Conservation (phyloP, 1,139 yeast genomes). For the Protomyces gravidus region DNA sequence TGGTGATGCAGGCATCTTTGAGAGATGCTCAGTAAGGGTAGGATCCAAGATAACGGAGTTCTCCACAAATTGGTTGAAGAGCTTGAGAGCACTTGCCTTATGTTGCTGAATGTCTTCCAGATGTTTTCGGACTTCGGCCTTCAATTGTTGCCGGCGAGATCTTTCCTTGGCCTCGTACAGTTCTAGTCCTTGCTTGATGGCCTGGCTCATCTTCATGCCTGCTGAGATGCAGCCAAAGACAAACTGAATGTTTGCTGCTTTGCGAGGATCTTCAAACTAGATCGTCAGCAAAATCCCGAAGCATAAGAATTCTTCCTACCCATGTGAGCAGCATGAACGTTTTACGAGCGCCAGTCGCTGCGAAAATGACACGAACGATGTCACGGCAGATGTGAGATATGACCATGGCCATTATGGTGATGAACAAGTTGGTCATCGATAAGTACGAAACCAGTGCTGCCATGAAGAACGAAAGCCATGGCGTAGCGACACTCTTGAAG, state of each 20-base stretch:
- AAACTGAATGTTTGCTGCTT: neutral
- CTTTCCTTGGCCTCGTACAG: no score
- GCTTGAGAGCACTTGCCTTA: no score
- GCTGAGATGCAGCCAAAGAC: neutral
- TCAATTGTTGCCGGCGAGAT: no score
- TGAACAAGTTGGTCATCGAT: neutral
- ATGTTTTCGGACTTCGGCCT: neutral
- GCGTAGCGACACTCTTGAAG: slow-evolving; percentile 6
- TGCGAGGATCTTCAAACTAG: neutral
- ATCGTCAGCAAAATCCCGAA: neutral
- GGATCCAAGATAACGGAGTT: no score
- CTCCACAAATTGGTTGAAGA: no score
- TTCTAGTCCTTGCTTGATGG: no score
- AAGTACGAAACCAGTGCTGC: slow-evolving; percentile 15
- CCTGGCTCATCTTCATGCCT: no score
- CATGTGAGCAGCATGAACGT: neutral
- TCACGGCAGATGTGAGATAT: neutral
- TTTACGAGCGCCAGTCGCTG: slow-evolving; percentile 2
- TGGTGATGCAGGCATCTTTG: no score
- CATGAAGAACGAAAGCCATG: neutral
- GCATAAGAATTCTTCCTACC: neutral
- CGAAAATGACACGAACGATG: neutral
- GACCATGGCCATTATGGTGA: slow-evolving; percentile 1
- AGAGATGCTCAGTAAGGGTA: no score
- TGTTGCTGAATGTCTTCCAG: no score